Percentiles rank a stretch among this genome's conserved stretches.
phyloP scores from a whole-genome alignment of 2,329 filamentous ascomycete species.

The Colletotrichum sp. region DNA sequence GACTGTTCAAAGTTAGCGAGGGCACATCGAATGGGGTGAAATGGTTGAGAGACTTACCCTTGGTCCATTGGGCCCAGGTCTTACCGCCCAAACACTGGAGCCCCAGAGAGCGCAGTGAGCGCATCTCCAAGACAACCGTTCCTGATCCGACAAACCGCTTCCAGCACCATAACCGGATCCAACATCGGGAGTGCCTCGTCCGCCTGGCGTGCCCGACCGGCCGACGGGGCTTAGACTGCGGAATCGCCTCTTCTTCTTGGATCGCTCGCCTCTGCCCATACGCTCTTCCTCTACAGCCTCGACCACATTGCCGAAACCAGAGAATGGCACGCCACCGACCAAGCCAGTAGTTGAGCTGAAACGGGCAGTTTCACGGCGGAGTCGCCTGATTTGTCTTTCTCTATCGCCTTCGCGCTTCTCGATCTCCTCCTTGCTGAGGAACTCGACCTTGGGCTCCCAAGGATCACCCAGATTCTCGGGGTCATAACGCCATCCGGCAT shows the following conservation, averaged over 20 bases:
- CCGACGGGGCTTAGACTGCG: conserved; percentile 83
- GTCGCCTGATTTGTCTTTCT: conserved; percentile 85
- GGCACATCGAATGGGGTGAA: conserved; percentile 24
- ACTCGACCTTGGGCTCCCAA: conserved; percentile 84
- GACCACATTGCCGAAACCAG: conserved; percentile 55
- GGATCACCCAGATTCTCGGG: conserved; percentile 85
- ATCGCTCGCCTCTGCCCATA: conserved; percentile 90
- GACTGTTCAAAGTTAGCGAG: conserved; percentile 55
- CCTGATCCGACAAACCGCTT: conserved; percentile 73
- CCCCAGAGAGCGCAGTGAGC: conserved; percentile 88
- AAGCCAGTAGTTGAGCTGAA: conserved; percentile 89
- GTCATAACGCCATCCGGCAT: conserved; percentile 95
- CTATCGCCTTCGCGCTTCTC: conserved; percentile 95
- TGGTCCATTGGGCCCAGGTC: conserved; percentile 85
- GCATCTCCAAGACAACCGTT: conserved; percentile 87
- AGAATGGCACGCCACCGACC: conserved; percentile 73
- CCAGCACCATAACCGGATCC: conserved; percentile 72
- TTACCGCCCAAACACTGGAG: conserved; percentile 90
- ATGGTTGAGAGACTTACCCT: conserved; percentile 64
- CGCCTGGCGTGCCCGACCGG: conserved; percentile 70
- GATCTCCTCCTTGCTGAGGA: conserved; percentile 92
- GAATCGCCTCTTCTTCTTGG: conserved; percentile 94
- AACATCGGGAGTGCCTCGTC: conserved; percentile 81
- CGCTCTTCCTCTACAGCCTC: conserved; percentile 70
- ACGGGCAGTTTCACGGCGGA: conserved; percentile 88